These are phyloP conservation scores for Phytopythium litorale DNA, from an alignment of 352 stramenopile species.

Conservation along the genomic window DNA sequence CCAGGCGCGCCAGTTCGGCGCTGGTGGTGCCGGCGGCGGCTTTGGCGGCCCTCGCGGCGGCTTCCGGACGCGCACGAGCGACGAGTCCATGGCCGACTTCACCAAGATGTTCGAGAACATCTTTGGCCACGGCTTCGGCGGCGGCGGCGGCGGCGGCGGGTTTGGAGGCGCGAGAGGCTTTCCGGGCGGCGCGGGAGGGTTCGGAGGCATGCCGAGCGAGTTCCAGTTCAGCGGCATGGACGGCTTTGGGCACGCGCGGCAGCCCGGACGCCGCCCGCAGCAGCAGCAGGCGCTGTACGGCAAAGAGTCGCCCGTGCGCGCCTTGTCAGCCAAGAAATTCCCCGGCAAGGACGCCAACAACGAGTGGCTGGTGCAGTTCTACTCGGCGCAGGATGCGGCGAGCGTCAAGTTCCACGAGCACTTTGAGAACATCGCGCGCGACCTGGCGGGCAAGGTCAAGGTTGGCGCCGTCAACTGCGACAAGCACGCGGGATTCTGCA, in stretches of 20 bases:
- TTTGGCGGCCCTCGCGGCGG: constrained; percentile 18
- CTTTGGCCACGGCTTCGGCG: constrained; percentile 61
- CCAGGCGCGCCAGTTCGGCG: constrained; percentile 49
- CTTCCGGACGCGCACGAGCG: constrained; percentile 24
- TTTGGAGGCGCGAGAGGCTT: constrained; percentile 28
- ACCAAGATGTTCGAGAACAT: constrained; percentile 89
- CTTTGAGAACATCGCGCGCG: constrained; percentile 61
- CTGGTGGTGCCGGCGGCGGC: constrained; percentile 11
- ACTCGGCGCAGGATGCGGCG: constrained; percentile 44
- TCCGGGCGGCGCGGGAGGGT: constrained; percentile 15
- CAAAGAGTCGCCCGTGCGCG: constrained; percentile 53
- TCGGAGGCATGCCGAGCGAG: constrained; percentile 44
- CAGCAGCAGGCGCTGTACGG: constrained; percentile 48
- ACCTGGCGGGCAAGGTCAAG: constrained; percentile 67
- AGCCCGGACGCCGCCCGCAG: constrained; percentile 13
- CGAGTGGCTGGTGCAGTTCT: constrained; percentile 85
- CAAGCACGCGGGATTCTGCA: constrained; percentile 57
- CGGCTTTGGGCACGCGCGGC: constrained; percentile 51
- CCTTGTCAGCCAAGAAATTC: constrained; percentile 73
- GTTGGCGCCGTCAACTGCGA: constrained; percentile 78
- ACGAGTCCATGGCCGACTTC: constrained; percentile 68
- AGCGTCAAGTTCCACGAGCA: constrained; percentile 58
- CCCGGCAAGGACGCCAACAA: constrained; percentile 61
- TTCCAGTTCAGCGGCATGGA: constrained; percentile 84
- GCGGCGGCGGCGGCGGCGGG: constrained; percentile 23